Percentiles rank a stretch among this genome's conserved stretches.
phyloP scores from a whole-genome alignment of 202 grass and related monocot species.

The Schoenoplectus tabernaemontani region DNA sequence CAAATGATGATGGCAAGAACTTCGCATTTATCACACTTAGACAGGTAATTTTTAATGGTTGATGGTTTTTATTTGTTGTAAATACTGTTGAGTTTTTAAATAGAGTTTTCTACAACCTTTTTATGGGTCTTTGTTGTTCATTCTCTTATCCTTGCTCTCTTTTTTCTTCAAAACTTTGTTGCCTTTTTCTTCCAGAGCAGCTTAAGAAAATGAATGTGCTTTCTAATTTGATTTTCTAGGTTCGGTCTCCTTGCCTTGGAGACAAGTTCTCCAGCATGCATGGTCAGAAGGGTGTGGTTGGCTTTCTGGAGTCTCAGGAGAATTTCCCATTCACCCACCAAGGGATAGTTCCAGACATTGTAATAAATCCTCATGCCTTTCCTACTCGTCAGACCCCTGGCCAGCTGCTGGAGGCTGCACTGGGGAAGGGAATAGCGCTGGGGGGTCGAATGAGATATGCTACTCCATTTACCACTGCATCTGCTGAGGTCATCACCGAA shows the following conservation, averaged over 20 bases:
- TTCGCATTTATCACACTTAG: conserved; percentile 85
- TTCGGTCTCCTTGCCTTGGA: conserved; percentile 74
- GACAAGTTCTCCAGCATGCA: conserved; percentile 99
- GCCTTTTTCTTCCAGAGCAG: background rate
- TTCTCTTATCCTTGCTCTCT: background rate
- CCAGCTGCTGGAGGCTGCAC: conserved; percentile 91
- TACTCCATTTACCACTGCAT: conserved; percentile 82
- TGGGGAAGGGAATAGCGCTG: conserved; percentile 85
- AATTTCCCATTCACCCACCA: conserved; percentile 84
- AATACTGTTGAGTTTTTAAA: background rate
- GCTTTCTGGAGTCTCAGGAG: conserved; percentile 91
- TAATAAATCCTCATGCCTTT: conserved; percentile 98
- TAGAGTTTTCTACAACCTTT: background rate
- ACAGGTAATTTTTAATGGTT: conserved; percentile 48
- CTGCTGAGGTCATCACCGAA: conserved; percentile 62
- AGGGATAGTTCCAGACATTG: conserved; percentile 93
- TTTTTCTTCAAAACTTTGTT: background rate
- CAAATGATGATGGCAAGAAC: conserved; percentile 91
- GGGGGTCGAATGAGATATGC: conserved; percentile 66
- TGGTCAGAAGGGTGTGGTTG: conserved; percentile 93
- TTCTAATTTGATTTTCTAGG: conserved; percentile 48
- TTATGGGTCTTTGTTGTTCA: background rate
- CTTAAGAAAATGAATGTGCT: background rate
- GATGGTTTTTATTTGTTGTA: background rate
- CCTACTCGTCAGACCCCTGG: conserved; percentile 98